Evolutionary conservation across 768 basidiomycete species (phyloP), one percentile per base, ranked within the genome.

Genomic region (Chalciporus pseudorubinellus): DNA sequence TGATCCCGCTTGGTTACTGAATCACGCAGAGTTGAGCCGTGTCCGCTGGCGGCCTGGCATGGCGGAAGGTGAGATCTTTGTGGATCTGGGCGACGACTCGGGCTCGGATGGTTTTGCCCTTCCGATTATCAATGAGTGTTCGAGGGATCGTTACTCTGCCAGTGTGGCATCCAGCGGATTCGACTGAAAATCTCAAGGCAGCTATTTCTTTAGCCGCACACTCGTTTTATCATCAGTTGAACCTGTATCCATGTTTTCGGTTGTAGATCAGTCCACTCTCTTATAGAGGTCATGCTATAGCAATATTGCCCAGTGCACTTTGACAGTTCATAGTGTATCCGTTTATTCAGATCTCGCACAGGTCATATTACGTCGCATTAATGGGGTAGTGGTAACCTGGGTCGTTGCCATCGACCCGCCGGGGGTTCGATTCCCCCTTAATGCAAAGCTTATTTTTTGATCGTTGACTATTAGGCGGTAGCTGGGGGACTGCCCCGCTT

Each of bases 381-480:
- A 77, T 80, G 77, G 78, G 77, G 79, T 80, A 79, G 78, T 79
- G 78, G 76, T 80, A 78, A 80, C 78, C 78, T 79, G 77, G 79
- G 78, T 80, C 76, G 77, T 80, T 80, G 78, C 77, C 78, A 79
- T 82, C 83, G 85, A 86, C 83, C 85, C 85, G 85, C 85, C 85
- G 85, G 83, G 84, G 83, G 85, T 87, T 87, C 84, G 82, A 87
- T 87, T 86, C 85, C 84, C 85, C 55, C 83, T 85, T 85, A 84
- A 85, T 85, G 84, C 84, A 85, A n/a, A n/a, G 16, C n/a, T 36
- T 36, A 6, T 36, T 36, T 36, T 36, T 4, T n/a, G 5, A 12
- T 24, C 22, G 7, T 24, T 24, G 13, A 41, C 21, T 24, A 41
- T 13, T 24, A 24, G 21, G 16, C 40, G 21, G 40, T 41, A 24